Evolutionary conservation across 257 asterid species (phyloP), one percentile per base, ranked within the genome.

Genomic region (Craterostigma plantagineum): DNA sequence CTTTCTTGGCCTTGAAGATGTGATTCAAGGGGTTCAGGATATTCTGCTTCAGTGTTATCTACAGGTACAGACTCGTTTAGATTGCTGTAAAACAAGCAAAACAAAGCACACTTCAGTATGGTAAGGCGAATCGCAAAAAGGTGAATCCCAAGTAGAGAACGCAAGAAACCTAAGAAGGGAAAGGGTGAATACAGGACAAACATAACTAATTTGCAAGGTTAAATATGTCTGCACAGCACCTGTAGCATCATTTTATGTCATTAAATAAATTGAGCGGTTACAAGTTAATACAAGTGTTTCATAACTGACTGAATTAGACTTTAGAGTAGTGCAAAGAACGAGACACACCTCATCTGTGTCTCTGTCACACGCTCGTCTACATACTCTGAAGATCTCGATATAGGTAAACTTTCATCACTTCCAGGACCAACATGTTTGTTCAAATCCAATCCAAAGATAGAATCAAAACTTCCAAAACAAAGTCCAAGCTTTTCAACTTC

Each of bases 391-490:
- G 58, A 56, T 63, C 68, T 75, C 42, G 76, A 56, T 47, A 42
- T 35, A 12, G 51, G 58, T 36, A 52, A 47, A 51, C 67, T 69
- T 54, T 52, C 49, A 12, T 54, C 68, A 44, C 59, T 49, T 48
- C 34, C 69, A 0, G 46, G 59, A 39, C 46, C 57, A 16, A 51
- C 47, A 16, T 52, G 56, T 14, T 36, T 23, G 57, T 57, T 58
- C 54, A 61, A 38, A 35, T 53, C 65, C 41, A 64, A 46, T 11
- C 57, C 72, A 59, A 68, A 63, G 60, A 51, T 51, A 41, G 66
- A 47, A 50, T 71, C 81, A 54, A 75, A 75, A 59, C 76, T 75
- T 55, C 86, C 86, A 49, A 75, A 75, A 56, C 71, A 54, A 49
- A 75, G 68, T 45, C 78, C 75, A 46, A 75, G 81, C 51, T 75